These are phyloP conservation scores for Nemania diffusa DNA, from an alignment of 2,329 filamentous ascomycete genomes.

Conservation along the genomic window DNA sequence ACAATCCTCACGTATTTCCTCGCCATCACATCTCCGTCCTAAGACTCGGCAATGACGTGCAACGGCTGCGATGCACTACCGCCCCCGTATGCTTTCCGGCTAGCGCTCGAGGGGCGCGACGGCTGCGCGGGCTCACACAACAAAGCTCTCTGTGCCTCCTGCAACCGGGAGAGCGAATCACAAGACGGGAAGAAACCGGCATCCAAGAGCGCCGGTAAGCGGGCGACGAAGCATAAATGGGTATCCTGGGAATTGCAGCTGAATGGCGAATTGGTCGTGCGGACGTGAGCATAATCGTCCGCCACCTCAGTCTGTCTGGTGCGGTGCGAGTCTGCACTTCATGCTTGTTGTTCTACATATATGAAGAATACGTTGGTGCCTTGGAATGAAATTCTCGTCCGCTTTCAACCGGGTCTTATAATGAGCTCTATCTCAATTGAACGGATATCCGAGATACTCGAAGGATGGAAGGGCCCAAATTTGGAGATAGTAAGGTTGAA, in stretches of 20 bases:
- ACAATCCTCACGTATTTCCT: background rate
- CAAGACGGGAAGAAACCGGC: slow-evolving; percentile 6
- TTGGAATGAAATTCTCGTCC: background rate
- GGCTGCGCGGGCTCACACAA: slow-evolving; percentile 18
- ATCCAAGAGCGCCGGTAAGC: slow-evolving; percentile 14
- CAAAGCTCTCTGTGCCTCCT: slow-evolving; percentile 28
- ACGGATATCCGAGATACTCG: background rate
- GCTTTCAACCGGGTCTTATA: too few species aligned
- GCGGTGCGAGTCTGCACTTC: too few species aligned
- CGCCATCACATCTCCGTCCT: background rate
- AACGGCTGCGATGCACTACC: slow-evolving; percentile 32
- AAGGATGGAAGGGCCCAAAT: background rate
- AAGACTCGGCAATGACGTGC: slow-evolving; percentile 27
- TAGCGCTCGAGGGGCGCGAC: slow-evolving; percentile 24
- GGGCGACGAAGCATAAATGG: slow-evolving; percentile 30
- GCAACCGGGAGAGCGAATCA: slow-evolving; percentile 2
- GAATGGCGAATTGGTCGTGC: slow-evolving; percentile 26
- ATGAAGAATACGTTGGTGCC: too few species aligned
- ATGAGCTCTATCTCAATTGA: background rate
- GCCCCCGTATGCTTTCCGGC: slow-evolving; percentile 31
- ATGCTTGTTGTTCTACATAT: too few species aligned
- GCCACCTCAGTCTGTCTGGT: too few species aligned
- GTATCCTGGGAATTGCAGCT: slow-evolving; percentile 34
- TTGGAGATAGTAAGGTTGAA: background rate
- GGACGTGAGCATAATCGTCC: slow-evolving; percentile 22